Conservation (phyloP, 768 basidiomycete species). For the Boletales sp. region DNA sequence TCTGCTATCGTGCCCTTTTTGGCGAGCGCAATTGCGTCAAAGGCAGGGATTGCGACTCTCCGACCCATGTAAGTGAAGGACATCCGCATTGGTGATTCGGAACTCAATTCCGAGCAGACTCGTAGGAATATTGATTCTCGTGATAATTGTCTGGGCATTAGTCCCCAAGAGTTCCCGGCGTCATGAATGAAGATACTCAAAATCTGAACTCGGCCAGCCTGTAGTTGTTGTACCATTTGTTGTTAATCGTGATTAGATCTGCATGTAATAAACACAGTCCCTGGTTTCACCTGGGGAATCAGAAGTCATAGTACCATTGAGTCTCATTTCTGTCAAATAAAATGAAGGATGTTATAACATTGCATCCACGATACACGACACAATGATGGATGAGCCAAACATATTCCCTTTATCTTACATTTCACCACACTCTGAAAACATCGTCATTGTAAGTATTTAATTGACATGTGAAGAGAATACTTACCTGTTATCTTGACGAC, state of each 20-base stretch:
- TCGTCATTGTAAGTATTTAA: neutral
- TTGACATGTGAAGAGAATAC: slow-evolving; percentile 14
- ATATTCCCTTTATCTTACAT: slow-evolving; percentile 37
- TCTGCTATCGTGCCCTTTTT: slow-evolving; percentile 50
- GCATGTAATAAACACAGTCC: too few relatives aligned
- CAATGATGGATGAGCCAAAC: neutral
- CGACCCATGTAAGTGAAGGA: slow-evolving; percentile 44
- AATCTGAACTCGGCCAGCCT: too few relatives aligned
- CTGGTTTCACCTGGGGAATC: too few relatives aligned
- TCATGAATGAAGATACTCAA: slow-evolving; percentile 1
- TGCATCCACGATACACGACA: neutral
- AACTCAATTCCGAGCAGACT: slow-evolving; percentile 5
- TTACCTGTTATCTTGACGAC: slow-evolving; percentile 83
- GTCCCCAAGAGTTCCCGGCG: slow-evolving; percentile 27
- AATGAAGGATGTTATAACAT: too few relatives aligned
- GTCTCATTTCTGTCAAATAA: neutral
- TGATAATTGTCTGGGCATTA: slow-evolving; percentile 38
- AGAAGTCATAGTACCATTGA: neutral
- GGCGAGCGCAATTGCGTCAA: slow-evolving; percentile 42
- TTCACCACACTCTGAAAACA: slow-evolving; percentile 50
- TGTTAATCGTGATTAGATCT: too few relatives aligned
- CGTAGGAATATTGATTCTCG: slow-evolving; percentile 37
- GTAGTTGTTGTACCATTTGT: too few relatives aligned
- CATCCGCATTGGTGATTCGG: neutral
- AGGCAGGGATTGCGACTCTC: slow-evolving; percentile 40